Base-by-base conservation (phyloP, 2,329 filamentous ascomycete species). In the Fusarium protoensiforme region DNA sequence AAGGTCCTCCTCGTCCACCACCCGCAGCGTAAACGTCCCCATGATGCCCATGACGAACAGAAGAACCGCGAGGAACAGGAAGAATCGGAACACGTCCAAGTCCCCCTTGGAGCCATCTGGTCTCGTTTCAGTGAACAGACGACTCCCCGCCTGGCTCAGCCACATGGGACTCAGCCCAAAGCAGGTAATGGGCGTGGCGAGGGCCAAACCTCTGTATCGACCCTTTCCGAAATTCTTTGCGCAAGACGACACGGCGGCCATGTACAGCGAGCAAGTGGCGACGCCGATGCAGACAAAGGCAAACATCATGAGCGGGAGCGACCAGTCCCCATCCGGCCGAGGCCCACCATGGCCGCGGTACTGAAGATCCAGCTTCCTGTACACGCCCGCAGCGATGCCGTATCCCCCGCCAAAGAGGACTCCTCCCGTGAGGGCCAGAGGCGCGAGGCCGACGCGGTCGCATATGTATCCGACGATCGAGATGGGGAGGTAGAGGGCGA, bases 151-250 rank as follows among this genome's bases (percentile, higher is more conserved):
- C 84, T 98, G 96, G 77, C 94, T 97, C 83, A 96, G 88, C 93
- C 96, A 97, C 93, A 99, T 96, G 56, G 95, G 95, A 79, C 95
- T 98, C 65, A 99, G 83, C 0, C 96, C 96, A 80, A 98, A 98
- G 8, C 94, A 92, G 1, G 96, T 94, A 80, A 98, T 98, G 2
- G 96, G 96, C 68, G 94, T 88, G 2, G 96, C 95, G 64, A 99
- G 87, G 68, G 97, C 96, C 59, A 99, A 85, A 0, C 96, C 96
- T 78, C 96, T 93, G 78, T 97, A 92, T 78, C 92, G 93, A 5
- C 95, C 94, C 69, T 93, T 91, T 57, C 95, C 95, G 83, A 98
- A 99, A 84, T 98, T 99, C 90, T 99, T 99, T 38, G 96, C 96
- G 79, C 95, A 98, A 0, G 96, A 97, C 8, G 96, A 96, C n/a